Percentiles rank a stretch among this genome's conserved stretches.
These are phyloP conservation scores for Boletus semigastroideus DNA, from an alignment of 1,284 basidiomycete species.

Conservation along the genomic window DNA sequence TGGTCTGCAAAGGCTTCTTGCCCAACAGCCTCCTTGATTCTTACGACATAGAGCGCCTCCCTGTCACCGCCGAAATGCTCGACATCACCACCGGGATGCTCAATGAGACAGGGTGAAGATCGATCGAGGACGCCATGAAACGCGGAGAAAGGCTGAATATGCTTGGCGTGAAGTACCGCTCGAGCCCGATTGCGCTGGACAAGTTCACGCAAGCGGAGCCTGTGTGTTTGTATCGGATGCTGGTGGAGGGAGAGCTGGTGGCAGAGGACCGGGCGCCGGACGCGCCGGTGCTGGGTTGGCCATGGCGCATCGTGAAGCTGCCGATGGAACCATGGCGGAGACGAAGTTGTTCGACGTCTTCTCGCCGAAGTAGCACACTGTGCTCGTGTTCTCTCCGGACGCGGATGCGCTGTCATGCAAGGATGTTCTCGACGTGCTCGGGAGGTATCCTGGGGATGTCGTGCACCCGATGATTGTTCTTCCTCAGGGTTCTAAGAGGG, in stretches of 20 bases:
- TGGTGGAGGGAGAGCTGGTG: background rate
- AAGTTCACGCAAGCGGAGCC: conserved; percentile 6
- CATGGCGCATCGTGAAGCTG: too few species aligned
- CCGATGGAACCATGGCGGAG: background rate
- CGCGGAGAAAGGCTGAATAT: conserved; percentile 26
- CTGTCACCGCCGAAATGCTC: conserved; percentile 41
- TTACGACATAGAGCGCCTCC: conserved; percentile 38
- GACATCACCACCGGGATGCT: conserved; percentile 21
- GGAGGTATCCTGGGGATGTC: background rate
- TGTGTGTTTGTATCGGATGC: conserved; percentile 13
- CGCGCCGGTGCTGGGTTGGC: background rate
- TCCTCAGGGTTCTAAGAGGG: conserved; percentile 2
- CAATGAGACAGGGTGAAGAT: background rate
- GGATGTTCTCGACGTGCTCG: conserved; percentile 9
- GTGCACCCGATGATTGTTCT: conserved; percentile 15
- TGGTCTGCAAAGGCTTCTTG: conserved; percentile 37
- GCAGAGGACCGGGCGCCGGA: background rate
- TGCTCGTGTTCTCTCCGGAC: conserved; percentile 22
- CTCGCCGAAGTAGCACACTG: conserved; percentile 19
- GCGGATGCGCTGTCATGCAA: background rate
- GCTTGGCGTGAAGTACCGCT: conserved; percentile 38
- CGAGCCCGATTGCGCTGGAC: conserved; percentile 34
- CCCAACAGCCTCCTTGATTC: conserved; percentile 34
- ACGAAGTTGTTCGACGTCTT: conserved; percentile 29
- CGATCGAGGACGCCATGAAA: background rate